Base-by-base conservation (phyloP, 148 eudicot species). In the Rhododendron molle region DNA sequence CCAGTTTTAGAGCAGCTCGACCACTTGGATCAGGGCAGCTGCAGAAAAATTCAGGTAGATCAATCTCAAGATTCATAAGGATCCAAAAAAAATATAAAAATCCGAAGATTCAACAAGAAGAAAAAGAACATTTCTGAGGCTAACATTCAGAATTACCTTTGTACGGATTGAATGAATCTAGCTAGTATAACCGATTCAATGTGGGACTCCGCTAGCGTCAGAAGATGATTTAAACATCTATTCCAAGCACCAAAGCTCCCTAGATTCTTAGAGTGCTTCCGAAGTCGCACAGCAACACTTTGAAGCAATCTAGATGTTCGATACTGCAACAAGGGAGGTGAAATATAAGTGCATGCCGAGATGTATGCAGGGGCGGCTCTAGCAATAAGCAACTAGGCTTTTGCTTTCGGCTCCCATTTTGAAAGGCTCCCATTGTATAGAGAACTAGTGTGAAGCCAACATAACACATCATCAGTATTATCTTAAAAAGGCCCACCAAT, bases 201-300 rank as follows among this genome's bases (percentile, higher is more conserved):
- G 89, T 96, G 99, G 71, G 99, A 96, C 85, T 96, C 99, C 38
- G 99, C 97, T 21, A 96, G 96, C 15, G 98, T 96, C 83, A 96
- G 89, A 80, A 95, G 96, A 87, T 96, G 99, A 88, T 96, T 96
- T 78, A 96, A 90, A 88, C 99, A 96, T 92, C 99, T 93, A 87
- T 96, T 96, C 99, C 99, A 96, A 84, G 99, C 99, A 85, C 99
- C 98, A 87, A 96, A 95, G 78, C 92, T 88, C 36, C 99, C 99
- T 14, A 95, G 95, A 81, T 89, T 94, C 90, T 93, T 95, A 11
- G 94, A 90, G 86, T 96, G 99, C 89, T 96, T 96, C 85, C 84
- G 89, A 47, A 96, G 97, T 78, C 99, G 95, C 49, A 91, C 87
- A 38, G 95, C 95, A 85, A 90, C 99, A 90, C 95, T 94, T 60